Conservation (phyloP, 1,284 basidiomycete genomes). For the Rugosomyces carneus region DNA sequence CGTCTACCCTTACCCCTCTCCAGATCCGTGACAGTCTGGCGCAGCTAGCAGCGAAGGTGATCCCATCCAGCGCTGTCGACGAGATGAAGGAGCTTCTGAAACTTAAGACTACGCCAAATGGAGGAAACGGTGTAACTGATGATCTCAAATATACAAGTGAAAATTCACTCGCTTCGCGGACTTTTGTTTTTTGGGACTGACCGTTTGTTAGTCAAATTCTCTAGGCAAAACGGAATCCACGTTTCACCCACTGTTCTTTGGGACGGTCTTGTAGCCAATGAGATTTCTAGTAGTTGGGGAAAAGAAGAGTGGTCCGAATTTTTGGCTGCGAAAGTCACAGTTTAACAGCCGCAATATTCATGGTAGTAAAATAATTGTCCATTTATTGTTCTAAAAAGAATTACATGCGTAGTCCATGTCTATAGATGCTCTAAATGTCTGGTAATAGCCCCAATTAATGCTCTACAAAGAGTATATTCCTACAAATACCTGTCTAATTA, state of each 20-base stretch:
- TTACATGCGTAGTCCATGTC: too few relatives aligned
- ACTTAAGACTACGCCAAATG: conserved; percentile 64
- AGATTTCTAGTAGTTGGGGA: conserved; percentile 81
- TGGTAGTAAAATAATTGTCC: not conserved
- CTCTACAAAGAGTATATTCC: not conserved
- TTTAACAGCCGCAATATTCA: conserved; percentile 19
- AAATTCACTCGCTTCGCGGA: conserved; percentile 32
- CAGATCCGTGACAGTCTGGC: conserved; percentile 77
- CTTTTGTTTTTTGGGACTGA: conserved; percentile 29
- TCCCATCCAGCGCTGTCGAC: conserved; percentile 40
- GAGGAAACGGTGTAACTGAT: conserved; percentile 71
- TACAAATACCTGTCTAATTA: not conserved
- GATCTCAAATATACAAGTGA: conserved; percentile 81
- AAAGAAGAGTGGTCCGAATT: conserved; percentile 84
- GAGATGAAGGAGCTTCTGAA: conserved; percentile 59
- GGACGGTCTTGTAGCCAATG: conserved; percentile 78
- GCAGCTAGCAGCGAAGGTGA: conserved; percentile 44
- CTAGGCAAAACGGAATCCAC: conserved; percentile 88
- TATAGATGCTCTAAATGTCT: too few relatives aligned
- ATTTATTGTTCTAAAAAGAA: not conserved
- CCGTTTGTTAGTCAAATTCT: conserved; percentile 64
- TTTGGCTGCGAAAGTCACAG: conserved; percentile 57
- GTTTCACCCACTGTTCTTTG: conserved; percentile 86
- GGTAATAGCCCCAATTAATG: not conserved
- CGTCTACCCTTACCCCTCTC: conserved; percentile 62